Base-by-base conservation (phyloP, 768 basidiomycete species). In the Panaeolus cyanescens region DNA sequence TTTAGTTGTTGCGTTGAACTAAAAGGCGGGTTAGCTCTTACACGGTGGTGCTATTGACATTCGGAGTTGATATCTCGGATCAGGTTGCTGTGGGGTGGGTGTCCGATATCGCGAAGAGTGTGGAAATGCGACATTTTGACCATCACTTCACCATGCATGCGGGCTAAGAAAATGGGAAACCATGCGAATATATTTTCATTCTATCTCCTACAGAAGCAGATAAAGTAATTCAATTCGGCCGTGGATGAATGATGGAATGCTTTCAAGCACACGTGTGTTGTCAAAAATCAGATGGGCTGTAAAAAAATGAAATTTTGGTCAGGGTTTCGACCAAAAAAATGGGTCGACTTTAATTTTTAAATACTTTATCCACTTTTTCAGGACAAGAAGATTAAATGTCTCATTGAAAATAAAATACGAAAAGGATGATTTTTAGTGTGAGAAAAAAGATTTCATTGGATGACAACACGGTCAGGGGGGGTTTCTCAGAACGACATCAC, bases 401-500 rank as follows among this genome's bases (percentile, higher is more conserved):
- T 34, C 33, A 6, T 13, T 34, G 33, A 6, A 34, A 34, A 34
- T 7, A 34, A 34, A 34, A 34, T 7, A 50, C 1, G 30, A 50
- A 50, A 28, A 15, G 25, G 12, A 50, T 13, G 30, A 50, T 22
- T 42, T 28, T 28, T 30, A 50, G 45, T 50, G 45, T 50, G 45
- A n/a, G 45, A 50, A 50, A 50, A n/a, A 30, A 28, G 30, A 28
- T 28, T 22, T 50, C 22, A 50, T 50, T 50, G 45, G 45, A 22
- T 25, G 45, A 50, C 45, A 28, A 50, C 45, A 50, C 45, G 45
- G 45, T 28, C 45, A 50, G 45, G 45, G 45, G 42, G 45, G 45
- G 45, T 50, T 50, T 50, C 25, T 50, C 12, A 28, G 22, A 50
- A 50, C 28, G 45, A 50, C 45, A 50, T 50, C 45, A 50, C 45